Evolutionary conservation across 78 protist genomes (phyloP).

Genomic region (Pelomyxa schiedti): DNA sequence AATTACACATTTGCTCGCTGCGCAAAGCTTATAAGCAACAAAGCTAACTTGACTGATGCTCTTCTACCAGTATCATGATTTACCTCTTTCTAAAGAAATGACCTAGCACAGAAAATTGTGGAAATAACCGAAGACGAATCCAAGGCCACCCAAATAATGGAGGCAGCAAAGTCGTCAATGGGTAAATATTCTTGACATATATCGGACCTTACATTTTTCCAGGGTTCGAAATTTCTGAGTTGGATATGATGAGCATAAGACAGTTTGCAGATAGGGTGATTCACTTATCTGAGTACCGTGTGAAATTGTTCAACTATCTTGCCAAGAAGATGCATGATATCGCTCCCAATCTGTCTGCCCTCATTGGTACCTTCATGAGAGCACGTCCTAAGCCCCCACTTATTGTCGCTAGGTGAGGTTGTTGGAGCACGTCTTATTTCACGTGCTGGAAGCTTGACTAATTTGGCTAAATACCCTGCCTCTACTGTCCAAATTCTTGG

Average conservation of each 20-base stretch:
- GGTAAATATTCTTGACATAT: constrained; percentile 37
- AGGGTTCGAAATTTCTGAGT: constrained; percentile 46
- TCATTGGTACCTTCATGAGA: constrained; percentile 92
- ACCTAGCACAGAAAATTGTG: too few species aligned
- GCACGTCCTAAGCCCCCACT: constrained; percentile 71
- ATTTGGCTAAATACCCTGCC: constrained; percentile 98
- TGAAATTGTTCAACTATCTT: constrained; percentile 68
- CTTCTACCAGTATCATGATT: too few species aligned
- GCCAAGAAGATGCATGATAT: constrained; percentile 76
- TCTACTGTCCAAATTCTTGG: constrained; percentile 99
- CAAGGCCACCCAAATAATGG: constrained; percentile 50
- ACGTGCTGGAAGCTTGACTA: constrained; percentile 90
- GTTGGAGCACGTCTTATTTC: constrained; percentile 79
- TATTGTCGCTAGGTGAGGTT: too few species aligned
- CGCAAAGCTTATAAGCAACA: constrained; percentile 41
- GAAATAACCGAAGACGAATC: constrained; percentile 43
- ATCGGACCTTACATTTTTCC: neutral
- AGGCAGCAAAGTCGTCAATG: constrained; percentile 76
- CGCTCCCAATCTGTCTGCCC: constrained; percentile 93
- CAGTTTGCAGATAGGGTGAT: constrained; percentile 78
- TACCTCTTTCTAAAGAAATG: too few species aligned
- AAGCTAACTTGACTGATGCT: constrained; percentile 14
- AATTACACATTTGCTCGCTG: constrained; percentile 64
- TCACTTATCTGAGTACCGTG: constrained; percentile 75
- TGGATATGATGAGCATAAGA: constrained; percentile 71